Base-by-base conservation (phyloP, 2,329 filamentous ascomycete species). In the Nannizzia gypsea region DNA sequence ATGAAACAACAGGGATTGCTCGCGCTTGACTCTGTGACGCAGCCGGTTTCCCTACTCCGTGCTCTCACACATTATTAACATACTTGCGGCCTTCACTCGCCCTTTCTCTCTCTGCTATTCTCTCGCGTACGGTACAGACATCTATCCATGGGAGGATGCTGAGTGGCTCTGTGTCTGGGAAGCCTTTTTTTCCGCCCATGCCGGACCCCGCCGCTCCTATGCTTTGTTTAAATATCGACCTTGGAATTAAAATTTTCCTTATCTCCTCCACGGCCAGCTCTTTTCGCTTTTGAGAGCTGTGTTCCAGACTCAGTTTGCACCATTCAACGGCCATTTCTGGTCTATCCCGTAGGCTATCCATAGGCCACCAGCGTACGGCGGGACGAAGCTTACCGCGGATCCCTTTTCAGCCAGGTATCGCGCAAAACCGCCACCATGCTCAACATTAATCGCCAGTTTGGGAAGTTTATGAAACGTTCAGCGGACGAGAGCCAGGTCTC, bases 401-500 rank as follows among this genome's bases (percentile, higher is more conserved):
- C 13, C 26, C 26, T 6, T 13, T 9, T 22, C 11, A 17, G 40
- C 15, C 11, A 9, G 8, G 6, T 11, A 20, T 28, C 56, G 6
- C 56, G 31, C 31, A 36, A 42, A 31, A 28, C 50, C 56, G 31
- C 31, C 67, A 70, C 57, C 17, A 75, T 75, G 73, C 68, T 73
- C 66, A 66, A 67, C 60, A 81, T 93, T 74, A 85, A 90, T 69
- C 80, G 88, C 64, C 83, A 86, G 68, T 86, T 91, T 66, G 88
- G 87, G 63, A 85, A 82, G 72, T 82, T 91, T 69, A 80, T 84
- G 74, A 83, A 82, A 68, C 81, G 84, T 63, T 83, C 85, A 24
- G 87, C 86, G 60, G 87, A 93, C 72, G 86, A 89, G 70, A 85
- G 85, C 64, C 86, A 89, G 69, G 84, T 92, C 52, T 84, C 85